These are phyloP conservation scores for Solanum chiquidenum DNA, from an alignment of 257 asterid genomes.

Conservation along the genomic window DNA sequence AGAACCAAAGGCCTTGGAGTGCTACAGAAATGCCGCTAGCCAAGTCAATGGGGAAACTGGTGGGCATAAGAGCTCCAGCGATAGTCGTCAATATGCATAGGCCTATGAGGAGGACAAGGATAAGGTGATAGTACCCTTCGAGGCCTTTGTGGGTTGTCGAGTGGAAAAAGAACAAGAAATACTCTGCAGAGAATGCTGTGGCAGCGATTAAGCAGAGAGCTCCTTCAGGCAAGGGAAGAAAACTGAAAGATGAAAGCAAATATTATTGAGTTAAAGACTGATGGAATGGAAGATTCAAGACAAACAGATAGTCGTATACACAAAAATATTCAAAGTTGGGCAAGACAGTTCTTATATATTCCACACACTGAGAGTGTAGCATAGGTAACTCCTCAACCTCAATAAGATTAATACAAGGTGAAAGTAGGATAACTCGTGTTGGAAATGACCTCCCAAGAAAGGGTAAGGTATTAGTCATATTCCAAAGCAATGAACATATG, in stretches of 20 bases:
- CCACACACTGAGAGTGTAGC: not conserved
- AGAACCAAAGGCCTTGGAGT: conserved; percentile 99
- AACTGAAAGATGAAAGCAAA: conserved; percentile 29
- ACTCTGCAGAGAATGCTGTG: conserved; percentile 85
- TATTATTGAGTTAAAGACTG: not conserved
- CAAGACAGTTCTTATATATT: not conserved
- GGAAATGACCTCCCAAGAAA: not conserved
- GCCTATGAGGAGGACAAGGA: conserved; percentile 80
- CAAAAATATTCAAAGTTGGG: not conserved
- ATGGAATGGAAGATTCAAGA: not conserved
- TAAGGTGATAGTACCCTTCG: conserved; percentile 84
- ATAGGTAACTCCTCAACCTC: not conserved
- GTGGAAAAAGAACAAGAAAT: conserved; percentile 76
- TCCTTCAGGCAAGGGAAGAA: conserved; percentile 71
- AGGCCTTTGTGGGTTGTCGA: conserved; percentile 94
- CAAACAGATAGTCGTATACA: not conserved
- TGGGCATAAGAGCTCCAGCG: conserved; percentile 75
- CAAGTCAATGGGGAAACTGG: conserved; percentile 68
- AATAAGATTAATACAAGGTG: not conserved
- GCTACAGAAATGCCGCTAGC: conserved; percentile 60
- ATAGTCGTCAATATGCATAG: conserved; percentile 61
- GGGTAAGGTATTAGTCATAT: not conserved
- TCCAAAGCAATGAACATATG: not conserved
- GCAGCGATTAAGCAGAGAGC: conserved; percentile 62
- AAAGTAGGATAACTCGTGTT: not conserved